Percentiles rank a stretch among this genome's conserved stretches.
Evolutionary conservation across 164 flowering plant genomes (phyloP).

Genomic region (Chloranthus sessilifolius): DNA sequence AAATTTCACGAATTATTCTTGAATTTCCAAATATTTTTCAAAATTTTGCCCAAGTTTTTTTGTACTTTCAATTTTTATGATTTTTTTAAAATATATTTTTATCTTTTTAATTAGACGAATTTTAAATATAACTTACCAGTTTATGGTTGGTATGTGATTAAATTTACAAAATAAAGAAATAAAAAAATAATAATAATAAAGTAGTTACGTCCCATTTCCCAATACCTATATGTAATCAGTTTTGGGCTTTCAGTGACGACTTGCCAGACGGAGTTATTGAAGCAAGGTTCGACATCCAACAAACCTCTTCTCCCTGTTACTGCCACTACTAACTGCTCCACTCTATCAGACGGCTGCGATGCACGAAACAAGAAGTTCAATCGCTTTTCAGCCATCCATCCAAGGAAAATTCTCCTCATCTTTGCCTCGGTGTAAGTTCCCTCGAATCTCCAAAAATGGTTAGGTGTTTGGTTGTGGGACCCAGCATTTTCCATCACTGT

Average conservation of each 20-base stretch:
- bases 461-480: not conserved
- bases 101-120: too few relatives aligned
- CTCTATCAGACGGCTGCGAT: conserved; percentile 13
- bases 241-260: conserved; percentile 20
- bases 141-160: too few relatives aligned
- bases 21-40: too few relatives aligned
- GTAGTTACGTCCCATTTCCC: too few relatives aligned
- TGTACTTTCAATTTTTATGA: not conserved
- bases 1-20: too few relatives aligned
- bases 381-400: conserved; percentile 23
- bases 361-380: conserved; percentile 25
- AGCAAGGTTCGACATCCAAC: conserved; percentile 18
- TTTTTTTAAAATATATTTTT: not conserved
- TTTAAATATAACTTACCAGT: too few relatives aligned
- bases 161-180: too few relatives aligned
- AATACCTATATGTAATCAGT: too few relatives aligned
- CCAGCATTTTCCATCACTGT: not conserved
- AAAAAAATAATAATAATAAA: too few relatives aligned
- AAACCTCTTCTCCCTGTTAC: conserved; percentile 18
- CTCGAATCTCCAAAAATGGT: not conserved
- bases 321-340: conserved; percentile 7
- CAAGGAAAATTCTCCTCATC: conserved; percentile 31
- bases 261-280: conserved; percentile 24
- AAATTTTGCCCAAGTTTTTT: too few relatives aligned
- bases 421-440: conserved; percentile 30